Percentiles rank a stretch among this genome's conserved stretches.
Conservation (phyloP, 2,329 filamentous ascomycete species). For the Bisporella sp. region DNA sequence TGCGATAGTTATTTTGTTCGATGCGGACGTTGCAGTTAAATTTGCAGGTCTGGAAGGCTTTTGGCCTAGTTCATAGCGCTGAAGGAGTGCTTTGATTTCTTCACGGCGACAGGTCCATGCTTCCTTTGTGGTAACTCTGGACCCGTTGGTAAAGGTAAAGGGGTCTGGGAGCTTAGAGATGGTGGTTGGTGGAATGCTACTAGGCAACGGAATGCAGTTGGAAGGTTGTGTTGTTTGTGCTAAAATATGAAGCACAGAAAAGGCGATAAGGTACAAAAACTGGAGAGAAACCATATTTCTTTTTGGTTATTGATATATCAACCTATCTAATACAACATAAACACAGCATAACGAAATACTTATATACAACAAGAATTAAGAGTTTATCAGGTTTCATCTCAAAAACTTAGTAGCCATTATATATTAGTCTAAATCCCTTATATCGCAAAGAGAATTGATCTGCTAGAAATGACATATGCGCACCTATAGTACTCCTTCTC, state of each 20-base stretch:
- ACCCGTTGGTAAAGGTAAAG: constrained; percentile 38
- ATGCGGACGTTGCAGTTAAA: constrained; percentile 38
- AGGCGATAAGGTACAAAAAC: too few species aligned
- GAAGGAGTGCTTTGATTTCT: constrained; percentile 41
- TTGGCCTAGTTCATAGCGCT: constrained; percentile 44
- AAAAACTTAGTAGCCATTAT: too few species aligned
- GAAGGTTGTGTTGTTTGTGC: neutral
- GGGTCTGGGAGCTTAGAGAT: constrained; percentile 33
- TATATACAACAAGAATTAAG: too few species aligned
- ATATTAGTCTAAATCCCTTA: too few species aligned
- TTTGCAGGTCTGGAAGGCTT: constrained; percentile 39
- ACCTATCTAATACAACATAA: too few species aligned
- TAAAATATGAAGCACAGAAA: neutral
- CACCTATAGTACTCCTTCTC: too few species aligned
- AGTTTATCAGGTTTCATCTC: too few species aligned
- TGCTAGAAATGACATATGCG: too few species aligned
- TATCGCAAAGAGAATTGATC: too few species aligned
- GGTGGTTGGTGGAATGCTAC: constrained; percentile 3
- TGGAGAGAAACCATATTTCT: too few species aligned
- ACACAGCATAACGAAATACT: too few species aligned
- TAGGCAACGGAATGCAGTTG: constrained; percentile 7
- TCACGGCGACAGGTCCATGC: constrained; percentile 41
- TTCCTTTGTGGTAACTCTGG: constrained; percentile 36
- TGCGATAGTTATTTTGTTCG: constrained; percentile 36
- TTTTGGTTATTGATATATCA: too few species aligned